A percentile compares a stretch with the other conserved stretches of the same genome.
These are phyloP conservation scores for Maudiozyma saulgeensis DNA, from an alignment of 805 yeast species.

Conservation along the genomic window DNA sequence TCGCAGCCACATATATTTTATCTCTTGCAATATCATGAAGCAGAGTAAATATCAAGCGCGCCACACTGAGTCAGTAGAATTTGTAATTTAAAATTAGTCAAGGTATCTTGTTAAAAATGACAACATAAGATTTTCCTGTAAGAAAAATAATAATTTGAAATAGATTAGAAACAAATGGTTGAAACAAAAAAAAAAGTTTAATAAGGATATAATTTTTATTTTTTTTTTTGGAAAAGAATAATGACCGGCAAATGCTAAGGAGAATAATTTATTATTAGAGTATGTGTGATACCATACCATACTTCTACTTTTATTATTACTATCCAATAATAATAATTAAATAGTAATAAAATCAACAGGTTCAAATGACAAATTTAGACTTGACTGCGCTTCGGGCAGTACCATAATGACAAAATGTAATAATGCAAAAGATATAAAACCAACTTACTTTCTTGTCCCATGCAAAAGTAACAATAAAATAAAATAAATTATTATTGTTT, in stretches of 20 bases:
- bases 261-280: too few species aligned
- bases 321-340: conserved; percentile 9
- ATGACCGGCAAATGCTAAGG: too few species aligned
- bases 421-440: neutral
- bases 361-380: conserved; percentile 23
- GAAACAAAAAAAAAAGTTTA: too few species aligned
- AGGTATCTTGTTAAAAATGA: too few species aligned
- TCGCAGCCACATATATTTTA: conserved; percentile 1
- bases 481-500: too few species aligned
- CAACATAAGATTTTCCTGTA: too few species aligned
- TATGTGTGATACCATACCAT: neutral
- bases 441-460: neutral
- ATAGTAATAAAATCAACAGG: conserved; percentile 15
- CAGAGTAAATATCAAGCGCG: neutral
- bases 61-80: neutral
- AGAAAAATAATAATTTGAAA: too few species aligned
- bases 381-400: conserved; percentile 31
- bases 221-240: too few species aligned
- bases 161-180: too few species aligned
- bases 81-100: too few species aligned
- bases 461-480: neutral
- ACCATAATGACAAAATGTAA: conserved; percentile 1
- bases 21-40: neutral
- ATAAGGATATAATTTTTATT: too few species aligned
- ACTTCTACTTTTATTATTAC: neutral